Evolutionary conservation across 2,329 filamentous ascomycete genomes (phyloP).

Genomic region (Alternaria brassicicola): DNA sequence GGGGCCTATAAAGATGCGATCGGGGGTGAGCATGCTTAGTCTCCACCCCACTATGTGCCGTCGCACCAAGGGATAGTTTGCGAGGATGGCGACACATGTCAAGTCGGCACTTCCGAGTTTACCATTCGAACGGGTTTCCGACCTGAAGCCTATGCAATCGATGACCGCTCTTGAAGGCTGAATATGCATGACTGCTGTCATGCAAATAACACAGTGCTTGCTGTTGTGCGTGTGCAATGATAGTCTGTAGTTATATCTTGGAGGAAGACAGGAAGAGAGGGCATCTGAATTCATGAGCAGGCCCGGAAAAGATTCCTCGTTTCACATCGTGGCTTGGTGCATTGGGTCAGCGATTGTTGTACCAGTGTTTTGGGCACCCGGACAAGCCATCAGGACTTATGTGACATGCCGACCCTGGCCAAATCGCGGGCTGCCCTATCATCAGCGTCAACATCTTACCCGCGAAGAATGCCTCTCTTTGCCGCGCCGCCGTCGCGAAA

Average conservation of each 20-base stretch:
- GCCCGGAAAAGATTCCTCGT: not conserved
- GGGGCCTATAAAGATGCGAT: not conserved
- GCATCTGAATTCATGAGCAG: not conserved
- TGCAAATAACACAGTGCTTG: not conserved
- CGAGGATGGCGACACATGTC: not conserved
- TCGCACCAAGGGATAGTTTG: slow-evolving; percentile 1
- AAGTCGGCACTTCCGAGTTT: not conserved
- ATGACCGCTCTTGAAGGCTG: not conserved
- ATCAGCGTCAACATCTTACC: not conserved
- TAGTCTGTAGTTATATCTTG: no score
- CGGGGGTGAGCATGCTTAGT: not conserved
- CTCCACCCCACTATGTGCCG: not conserved
- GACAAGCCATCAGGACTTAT: not conserved
- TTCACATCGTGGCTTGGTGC: slow-evolving; percentile 2
- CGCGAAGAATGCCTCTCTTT: not conserved
- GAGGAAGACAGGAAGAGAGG: not conserved
- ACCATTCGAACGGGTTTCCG: not conserved
- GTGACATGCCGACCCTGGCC: not conserved
- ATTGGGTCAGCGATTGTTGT: not conserved
- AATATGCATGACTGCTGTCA: not conserved
- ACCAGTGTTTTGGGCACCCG: not conserved
- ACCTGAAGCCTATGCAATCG: not conserved
- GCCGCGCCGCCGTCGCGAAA: not conserved
- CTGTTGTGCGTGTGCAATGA: not conserved
- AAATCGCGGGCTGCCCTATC: not conserved